Evolutionary conservation across 2,329 filamentous ascomycete species (phyloP), one percentile per base, ranked within the genome.

Genomic region (Colletotrichum sp.): DNA sequence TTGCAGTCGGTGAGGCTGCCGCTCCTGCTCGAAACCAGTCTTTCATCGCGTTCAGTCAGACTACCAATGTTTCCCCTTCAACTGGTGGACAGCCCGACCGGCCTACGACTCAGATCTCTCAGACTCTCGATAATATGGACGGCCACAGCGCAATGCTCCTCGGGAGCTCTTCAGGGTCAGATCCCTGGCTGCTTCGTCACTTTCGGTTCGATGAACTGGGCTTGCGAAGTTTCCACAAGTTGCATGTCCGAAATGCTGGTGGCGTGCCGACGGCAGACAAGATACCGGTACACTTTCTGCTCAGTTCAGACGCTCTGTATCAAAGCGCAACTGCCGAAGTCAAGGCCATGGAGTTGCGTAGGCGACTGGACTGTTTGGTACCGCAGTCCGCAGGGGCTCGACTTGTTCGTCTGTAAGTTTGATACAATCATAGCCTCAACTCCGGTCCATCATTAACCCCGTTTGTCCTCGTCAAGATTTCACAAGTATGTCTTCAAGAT

Each of bases 221-320:
- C 1, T 80, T 85, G 72, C 81, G 82, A 10, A 79, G 79, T 26
- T 83, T 85, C 32, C 81, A 84, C 74, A 82, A 82, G 66, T 78
- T 85, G 10, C 82, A 84, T 71, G 81, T 83, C 69, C 82, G 84
- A n/a, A 84, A 85, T 75, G 84, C 82, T 7, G 84, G 84, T 4
- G 84, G 84, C 10, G 82, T 85, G 21, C 84, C 83, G 1, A 82
- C 81, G 3, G 76, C 78, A 3, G 82, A 83, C 8, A 79, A 81
- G 69, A 83, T 85, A 7, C 84, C 84, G 2, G 79, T 84, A 4
- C 83, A 83, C 65, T 79, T 80, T 34, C 57, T 78, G 16, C 57
- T 79, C 2, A 78, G 69, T 21, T 69, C 73, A 12, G 74, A 80
- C 8, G 68, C 74, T 66, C 18, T 60, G 5, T 44, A 26, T 32